Base-by-base conservation (phyloP, 306 rosid species). In the Ammopiptanthus mongolicus region DNA sequence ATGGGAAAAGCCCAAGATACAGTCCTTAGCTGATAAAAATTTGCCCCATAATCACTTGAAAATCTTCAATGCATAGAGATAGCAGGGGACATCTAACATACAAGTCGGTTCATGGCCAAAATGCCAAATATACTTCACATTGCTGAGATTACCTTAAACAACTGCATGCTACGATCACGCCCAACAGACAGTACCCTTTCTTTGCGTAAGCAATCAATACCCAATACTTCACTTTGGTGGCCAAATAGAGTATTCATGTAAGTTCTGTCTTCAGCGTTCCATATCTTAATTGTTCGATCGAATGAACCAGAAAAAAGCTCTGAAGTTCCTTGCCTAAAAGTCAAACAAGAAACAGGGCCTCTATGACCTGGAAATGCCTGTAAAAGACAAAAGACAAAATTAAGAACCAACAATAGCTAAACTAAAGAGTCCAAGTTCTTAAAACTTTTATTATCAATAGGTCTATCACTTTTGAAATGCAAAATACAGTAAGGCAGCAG, bases 321-420 rank as follows among this genome's bases (percentile, higher is more conserved):
- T 5, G 96, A 71, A 18, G 90, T 80, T 74, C 99, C 99, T 84
- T 95, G 92, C 88, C 97, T 92, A 84, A 95, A 95, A 68, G 89
- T 71, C 76, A 95, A 82, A 78, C 96, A 87, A 19, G 99, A 95
- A 65, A 95, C 88, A 9, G 97, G 87, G 13, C 92, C 97, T 66
- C 88, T 85, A 68, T 95, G 99, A 82, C 99, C 99, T 37, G 93
- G 88, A 86, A 95, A 95, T 34, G 97, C 92, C 99, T 95, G 96
- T 61, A 33, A 61, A 66, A 55, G 21, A 65, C 53, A 59, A 25
- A 57, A 71, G 15, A 79, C n/a, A 78, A 28, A 55, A 74, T 56
- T 21, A 28, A 53, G 6, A 46, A 74, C 17, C 66, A 73, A 57
- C 64, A 73, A 60, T 56, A 28, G 18, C 19, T 57, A 55, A 72